Conservation (phyloP, 2,329 filamentous ascomycete genomes). For the Thelonectria discophora region DNA sequence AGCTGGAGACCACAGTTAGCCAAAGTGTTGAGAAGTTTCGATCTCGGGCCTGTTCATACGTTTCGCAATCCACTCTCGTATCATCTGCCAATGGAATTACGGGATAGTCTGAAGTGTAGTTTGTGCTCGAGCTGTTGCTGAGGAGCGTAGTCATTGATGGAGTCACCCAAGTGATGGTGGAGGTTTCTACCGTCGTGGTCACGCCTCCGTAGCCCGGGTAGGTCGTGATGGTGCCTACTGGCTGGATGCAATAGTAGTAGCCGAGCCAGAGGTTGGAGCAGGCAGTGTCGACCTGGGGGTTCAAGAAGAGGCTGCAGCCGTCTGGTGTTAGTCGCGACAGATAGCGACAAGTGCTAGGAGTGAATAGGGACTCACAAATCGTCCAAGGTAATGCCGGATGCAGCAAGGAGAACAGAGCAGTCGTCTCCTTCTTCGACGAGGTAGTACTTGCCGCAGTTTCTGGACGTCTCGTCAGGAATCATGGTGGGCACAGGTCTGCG, state of each 20-base stretch:
- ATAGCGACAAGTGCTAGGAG: too few species aligned
- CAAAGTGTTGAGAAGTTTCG: background rate
- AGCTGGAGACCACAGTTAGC: background rate
- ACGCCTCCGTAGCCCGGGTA: constrained; percentile 4
- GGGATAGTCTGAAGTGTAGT: background rate
- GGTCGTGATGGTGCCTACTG: constrained; percentile 10
- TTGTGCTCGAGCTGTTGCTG: background rate
- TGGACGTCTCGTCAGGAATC: too few species aligned
- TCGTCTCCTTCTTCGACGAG: too few species aligned
- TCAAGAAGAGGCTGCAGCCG: constrained; percentile 7
- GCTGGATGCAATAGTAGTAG: constrained; percentile 21
- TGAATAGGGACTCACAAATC: too few species aligned
- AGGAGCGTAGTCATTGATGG: background rate
- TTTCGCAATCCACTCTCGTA: background rate
- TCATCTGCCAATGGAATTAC: background rate
- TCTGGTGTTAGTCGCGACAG: too few species aligned
- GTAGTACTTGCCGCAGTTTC: too few species aligned
- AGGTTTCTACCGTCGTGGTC: background rate
- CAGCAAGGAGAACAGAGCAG: too few species aligned
- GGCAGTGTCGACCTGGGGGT: constrained; percentile 13
- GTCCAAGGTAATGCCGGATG: too few species aligned
- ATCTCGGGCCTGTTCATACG: background rate
- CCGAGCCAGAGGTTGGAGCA: constrained; percentile 24
- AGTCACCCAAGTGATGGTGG: background rate
- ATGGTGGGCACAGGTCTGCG: too few species aligned